Evolutionary conservation across 108 stramenopile species (phyloP).

Genomic region (Skeletonema marinoi): DNA sequence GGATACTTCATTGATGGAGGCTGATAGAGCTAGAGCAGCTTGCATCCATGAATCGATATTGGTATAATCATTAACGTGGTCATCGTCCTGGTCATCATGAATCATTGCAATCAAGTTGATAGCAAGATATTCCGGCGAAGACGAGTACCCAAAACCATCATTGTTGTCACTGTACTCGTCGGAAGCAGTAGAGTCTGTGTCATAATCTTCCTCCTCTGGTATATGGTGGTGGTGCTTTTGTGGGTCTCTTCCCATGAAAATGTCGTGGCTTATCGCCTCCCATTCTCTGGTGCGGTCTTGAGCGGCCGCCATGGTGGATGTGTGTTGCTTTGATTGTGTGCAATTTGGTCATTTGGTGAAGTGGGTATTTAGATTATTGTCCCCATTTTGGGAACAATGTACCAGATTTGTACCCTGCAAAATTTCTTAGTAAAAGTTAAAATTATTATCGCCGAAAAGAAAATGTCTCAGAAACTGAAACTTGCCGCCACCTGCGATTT

Average conservation of each 20-base stretch:
- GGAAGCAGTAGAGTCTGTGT: not conserved
- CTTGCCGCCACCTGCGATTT: too few relatives aligned
- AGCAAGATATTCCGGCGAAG: not conserved
- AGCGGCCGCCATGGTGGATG: conserved; percentile 2
- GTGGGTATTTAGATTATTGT: too few relatives aligned
- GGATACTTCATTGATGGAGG: conserved; percentile 46
- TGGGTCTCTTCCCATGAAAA: conserved; percentile 43
- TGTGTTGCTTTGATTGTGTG: not conserved
- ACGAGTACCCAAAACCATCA: not conserved
- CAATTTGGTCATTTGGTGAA: too few relatives aligned
- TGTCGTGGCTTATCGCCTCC: conserved; percentile 35
- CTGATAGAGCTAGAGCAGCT: conserved; percentile 42
- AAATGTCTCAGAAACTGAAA: too few relatives aligned
- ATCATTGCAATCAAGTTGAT: not conserved
- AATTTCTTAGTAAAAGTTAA: too few relatives aligned
- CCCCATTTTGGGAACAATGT: too few relatives aligned
- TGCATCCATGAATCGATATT: conserved; percentile 40
- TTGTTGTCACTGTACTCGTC: not conserved
- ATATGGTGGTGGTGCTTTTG: conserved; percentile 22
- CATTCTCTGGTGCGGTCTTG: conserved; percentile 48
- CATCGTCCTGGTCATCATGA: not conserved
- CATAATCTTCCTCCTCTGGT: not conserved
- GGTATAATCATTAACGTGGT: not conserved
- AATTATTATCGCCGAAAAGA: too few relatives aligned
- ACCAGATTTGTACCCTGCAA: too few relatives aligned